Base-by-base conservation (phyloP, 129 eudicot genomes). In the sunflower (Helianthus annuus) region DNA sequence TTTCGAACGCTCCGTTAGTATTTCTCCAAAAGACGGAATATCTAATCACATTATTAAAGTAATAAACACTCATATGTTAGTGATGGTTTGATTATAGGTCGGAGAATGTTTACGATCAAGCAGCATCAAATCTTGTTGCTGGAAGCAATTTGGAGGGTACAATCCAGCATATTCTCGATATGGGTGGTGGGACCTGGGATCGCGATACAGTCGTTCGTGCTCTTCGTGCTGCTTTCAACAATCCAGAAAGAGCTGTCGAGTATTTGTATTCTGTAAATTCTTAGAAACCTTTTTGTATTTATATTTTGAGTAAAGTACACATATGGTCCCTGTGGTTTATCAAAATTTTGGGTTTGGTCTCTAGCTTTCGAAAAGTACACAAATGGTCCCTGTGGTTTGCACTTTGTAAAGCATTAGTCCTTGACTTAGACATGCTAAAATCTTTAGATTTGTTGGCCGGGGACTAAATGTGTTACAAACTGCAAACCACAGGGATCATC, bases 121-220 rank as follows among this genome's bases (percentile, higher is more conserved):
- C 93, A 22, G 97, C 98, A 29, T 94, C 98, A 22, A 86, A 72
- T 78, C 84, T 90, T 56, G 96, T 94, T 75, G 96, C 97, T 40
- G 97, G 98, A 66, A 86, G 60, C 73, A 88, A 76, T 72, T 82
- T 90, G 45, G 98, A 94, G 78, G 83, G 81, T 58, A 71, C 95
- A n/a, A 70, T 93, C 16, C 98, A 89, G 78, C 88, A 93, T 72
- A 83, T 93, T 52, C 87, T 93, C 80, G 98, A 93, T 68, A 89
- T 93, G 96, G 98, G 98, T 67, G 98, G 96, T 48, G 98, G 98
- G 49, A 76, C 69, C 34, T 93, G 98, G 98, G 96, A 89, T 58
- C 85, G 96, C 69, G 98, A 87, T 36, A 93, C 90, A 19, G 98
- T 93, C 49, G 83, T 89, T 16, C 96, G 95, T 48, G 96, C 98